These are phyloP conservation scores for Talaromyces sp. DNA, from an alignment of 2,329 filamentous ascomycete species.

Conservation along the genomic window DNA sequence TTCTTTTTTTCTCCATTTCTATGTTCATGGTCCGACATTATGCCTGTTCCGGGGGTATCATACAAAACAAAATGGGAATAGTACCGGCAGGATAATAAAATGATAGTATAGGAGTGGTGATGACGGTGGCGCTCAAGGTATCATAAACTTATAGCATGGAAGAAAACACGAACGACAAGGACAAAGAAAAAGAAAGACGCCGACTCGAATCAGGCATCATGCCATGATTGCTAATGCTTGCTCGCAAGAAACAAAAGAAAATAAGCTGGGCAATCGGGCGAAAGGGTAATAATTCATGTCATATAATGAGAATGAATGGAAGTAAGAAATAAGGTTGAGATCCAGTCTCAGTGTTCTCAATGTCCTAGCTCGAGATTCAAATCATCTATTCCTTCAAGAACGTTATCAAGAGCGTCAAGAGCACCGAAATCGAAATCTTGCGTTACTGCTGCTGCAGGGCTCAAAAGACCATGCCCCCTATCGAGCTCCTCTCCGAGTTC, in stretches of 20 bases:
- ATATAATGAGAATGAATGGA: neutral
- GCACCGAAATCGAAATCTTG: slow-evolving; percentile 3
- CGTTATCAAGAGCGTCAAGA: neutral
- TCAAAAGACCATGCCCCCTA: slow-evolving; percentile 30
- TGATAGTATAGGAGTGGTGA: neutral
- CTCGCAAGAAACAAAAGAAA: slow-evolving; percentile 1
- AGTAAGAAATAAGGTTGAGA: slow-evolving; percentile 1
- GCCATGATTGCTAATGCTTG: neutral
- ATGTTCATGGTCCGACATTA: neutral
- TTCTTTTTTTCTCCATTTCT: slow-evolving; percentile 2
- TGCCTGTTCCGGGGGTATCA: slow-evolving; percentile 14
- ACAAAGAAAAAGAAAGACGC: neutral
- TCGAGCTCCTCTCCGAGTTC: slow-evolving; percentile 42
- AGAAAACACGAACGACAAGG: neutral
- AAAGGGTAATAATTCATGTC: neutral
- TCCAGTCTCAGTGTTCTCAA: neutral
- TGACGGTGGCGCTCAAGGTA: neutral
- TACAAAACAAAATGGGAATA: slow-evolving; percentile 8
- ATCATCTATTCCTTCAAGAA: slow-evolving; percentile 2
- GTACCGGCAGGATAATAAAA: neutral
- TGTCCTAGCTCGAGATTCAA: neutral
- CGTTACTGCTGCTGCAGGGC: slow-evolving; percentile 23
- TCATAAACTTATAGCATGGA: neutral
- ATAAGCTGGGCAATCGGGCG: neutral
- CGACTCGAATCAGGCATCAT: neutral